Evolutionary conservation across 2,329 filamentous ascomycete species (phyloP).

Genomic region (Hymenoscyphus fructigenus): DNA sequence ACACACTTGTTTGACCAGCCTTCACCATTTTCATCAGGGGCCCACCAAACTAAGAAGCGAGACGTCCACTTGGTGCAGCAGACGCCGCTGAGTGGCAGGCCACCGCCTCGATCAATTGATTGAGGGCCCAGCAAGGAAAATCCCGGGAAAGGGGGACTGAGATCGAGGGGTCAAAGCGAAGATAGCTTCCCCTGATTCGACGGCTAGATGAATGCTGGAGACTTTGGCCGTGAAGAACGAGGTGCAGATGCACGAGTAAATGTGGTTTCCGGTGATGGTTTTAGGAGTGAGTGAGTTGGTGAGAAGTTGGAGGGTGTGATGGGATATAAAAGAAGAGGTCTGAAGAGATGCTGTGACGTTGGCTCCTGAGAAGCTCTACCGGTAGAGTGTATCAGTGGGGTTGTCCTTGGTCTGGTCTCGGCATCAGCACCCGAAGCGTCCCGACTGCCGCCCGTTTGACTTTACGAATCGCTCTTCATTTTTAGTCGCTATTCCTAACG

Average conservation of each 20-base stretch:
- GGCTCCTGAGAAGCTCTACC: not conserved
- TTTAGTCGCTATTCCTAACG: too few species aligned
- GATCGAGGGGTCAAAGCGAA: slow-evolving; percentile 4
- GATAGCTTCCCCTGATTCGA: not conserved
- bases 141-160: not conserved
- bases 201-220: not conserved
- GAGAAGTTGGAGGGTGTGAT: not conserved
- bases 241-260: not conserved
- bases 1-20: too few species aligned
- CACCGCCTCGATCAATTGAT: not conserved
- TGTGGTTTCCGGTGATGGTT: not conserved
- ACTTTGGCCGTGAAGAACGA: not conserved
- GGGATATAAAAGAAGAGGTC: not conserved
- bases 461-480: not conserved
- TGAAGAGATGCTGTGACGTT: not conserved
- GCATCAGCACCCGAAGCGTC: not conserved
- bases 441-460: not conserved
- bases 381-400: not conserved
- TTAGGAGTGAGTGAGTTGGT: not conserved
- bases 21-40: too few species aligned
- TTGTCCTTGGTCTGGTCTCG: not conserved
- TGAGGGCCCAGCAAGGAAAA: not conserved
- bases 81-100: not conserved
- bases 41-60: too few species aligned
- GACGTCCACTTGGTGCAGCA: not conserved